Evolutionary conservation across 352 stramenopile genomes (phyloP).

Genomic region (Pythium dissotocum): DNA sequence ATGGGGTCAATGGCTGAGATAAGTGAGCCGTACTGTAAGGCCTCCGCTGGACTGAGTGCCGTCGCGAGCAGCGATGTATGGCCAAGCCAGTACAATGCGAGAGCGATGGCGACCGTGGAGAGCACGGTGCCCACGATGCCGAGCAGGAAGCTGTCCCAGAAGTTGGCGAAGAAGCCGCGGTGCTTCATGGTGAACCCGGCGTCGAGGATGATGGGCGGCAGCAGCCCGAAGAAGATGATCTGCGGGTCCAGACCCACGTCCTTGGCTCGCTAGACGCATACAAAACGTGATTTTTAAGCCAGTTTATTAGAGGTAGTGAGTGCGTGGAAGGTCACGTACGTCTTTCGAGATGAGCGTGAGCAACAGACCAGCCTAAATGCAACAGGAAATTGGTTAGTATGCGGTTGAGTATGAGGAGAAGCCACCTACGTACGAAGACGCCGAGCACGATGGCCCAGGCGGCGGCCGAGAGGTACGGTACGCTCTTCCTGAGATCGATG

Average conservation of each 20-base stretch:
- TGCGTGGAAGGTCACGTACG: conserved; percentile 8
- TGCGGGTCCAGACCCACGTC: conserved; percentile 46
- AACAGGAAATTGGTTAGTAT: background rate
- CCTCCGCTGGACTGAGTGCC: conserved; percentile 41
- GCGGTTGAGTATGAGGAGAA: background rate
- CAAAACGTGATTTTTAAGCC: too few relatives aligned
- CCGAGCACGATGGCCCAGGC: conserved; percentile 59
- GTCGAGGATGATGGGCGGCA: conserved; percentile 66
- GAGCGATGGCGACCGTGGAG: conserved; percentile 41
- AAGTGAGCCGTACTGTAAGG: conserved; percentile 89
- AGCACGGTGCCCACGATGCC: conserved; percentile 51
- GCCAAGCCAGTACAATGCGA: conserved; percentile 45
- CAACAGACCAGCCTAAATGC: conserved; percentile 14
- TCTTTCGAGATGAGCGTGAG: conserved; percentile 25
- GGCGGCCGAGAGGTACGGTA: conserved; percentile 47
- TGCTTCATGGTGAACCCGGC: conserved; percentile 62
- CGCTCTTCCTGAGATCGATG: conserved; percentile 41
- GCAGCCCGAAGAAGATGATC: conserved; percentile 57
- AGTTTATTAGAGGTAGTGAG: background rate
- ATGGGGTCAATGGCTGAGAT: conserved; percentile 93
- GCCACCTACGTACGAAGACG: conserved; percentile 29
- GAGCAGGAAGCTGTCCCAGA: conserved; percentile 43
- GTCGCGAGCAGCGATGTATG: conserved; percentile 17
- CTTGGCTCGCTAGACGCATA: conserved; percentile 20
- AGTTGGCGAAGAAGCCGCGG: conserved; percentile 56